phyloP scores from a whole-genome alignment of 2,329 filamentous ascomycete species.

The Apiospora sp. region DNA sequence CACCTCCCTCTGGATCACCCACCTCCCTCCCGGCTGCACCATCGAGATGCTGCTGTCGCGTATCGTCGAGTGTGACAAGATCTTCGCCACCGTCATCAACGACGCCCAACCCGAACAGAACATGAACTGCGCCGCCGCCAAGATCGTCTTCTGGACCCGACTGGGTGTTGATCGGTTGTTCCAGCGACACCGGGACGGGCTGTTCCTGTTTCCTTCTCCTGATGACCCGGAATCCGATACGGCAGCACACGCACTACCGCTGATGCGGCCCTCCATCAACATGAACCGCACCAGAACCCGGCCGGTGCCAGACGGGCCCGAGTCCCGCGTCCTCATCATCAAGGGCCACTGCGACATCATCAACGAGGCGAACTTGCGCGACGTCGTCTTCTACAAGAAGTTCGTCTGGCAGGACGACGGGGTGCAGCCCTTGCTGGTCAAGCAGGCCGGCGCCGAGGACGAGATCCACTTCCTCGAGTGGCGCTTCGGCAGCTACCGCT shows the following conservation, averaged over 20 bases:
- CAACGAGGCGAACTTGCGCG: conserved; percentile 48
- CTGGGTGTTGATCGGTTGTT: conserved; percentile 57
- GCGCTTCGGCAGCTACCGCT: conserved; percentile 62
- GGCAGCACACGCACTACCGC: too few relatives aligned
- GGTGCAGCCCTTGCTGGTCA: conserved; percentile 41
- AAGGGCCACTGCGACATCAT: conserved; percentile 54
- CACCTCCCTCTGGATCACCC: conserved; percentile 61
- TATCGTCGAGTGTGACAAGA: conserved; percentile 56
- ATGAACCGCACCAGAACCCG: conserved; percentile 58
- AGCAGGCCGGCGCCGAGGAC: conserved; percentile 28
- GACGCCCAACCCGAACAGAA: conserved; percentile 40
- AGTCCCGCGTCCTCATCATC: conserved; percentile 60
- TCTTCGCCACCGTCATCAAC: conserved; percentile 62
- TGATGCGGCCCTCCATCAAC: conserved; percentile 44
- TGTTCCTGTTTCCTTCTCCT: conserved; percentile 46
- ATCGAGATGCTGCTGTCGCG: conserved; percentile 52
- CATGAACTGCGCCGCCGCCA: conserved; percentile 41
- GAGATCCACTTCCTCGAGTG: conserved; percentile 52
- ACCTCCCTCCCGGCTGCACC: conserved; percentile 54
- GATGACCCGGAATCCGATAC: too few relatives aligned
- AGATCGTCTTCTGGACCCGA: conserved; percentile 57
- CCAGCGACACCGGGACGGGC: conserved; percentile 49
- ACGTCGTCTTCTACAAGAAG: conserved; percentile 52
- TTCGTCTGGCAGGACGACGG: conserved; percentile 59
- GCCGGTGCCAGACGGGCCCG: conserved; percentile 35